Conservation (phyloP, 73 alveolate species). For the Tetrahymena elliotti region DNA sequence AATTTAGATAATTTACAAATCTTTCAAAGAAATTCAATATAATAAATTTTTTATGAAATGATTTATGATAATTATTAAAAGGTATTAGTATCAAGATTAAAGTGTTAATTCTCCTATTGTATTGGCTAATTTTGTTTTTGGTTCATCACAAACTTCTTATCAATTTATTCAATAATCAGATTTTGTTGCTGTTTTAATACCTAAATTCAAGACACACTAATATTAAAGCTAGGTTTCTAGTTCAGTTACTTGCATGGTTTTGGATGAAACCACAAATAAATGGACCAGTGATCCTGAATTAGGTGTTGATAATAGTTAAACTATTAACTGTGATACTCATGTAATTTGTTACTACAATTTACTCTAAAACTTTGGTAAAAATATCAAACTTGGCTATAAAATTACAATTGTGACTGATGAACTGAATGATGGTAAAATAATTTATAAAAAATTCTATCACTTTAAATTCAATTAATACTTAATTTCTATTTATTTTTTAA, state of each 20-base stretch:
- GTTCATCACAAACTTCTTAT: not conserved
- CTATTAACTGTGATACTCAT: not conserved
- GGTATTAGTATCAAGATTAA: not conserved
- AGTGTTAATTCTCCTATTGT: not conserved
- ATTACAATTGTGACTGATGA: not conserved
- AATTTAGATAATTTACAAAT: too few species aligned
- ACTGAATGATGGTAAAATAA: not conserved
- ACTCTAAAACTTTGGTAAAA: not conserved
- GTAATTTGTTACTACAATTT: not conserved
- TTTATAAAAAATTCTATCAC: too few species aligned
- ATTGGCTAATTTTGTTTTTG: not conserved
- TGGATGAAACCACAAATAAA: not conserved
- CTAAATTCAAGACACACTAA: not conserved
- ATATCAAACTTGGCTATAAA: not conserved
- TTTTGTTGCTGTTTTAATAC: not conserved
- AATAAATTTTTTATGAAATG: too few species aligned
- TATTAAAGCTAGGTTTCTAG: not conserved
- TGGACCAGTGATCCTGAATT: not conserved
- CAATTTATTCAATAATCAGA: not conserved
- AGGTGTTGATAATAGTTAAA: not conserved
- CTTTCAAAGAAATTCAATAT: too few species aligned
- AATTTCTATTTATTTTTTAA: too few species aligned
- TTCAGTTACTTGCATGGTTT: not conserved
- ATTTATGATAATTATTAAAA: not conserved
- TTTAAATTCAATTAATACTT: too few species aligned